A percentile compares a stretch with the other conserved stretches of the same genome.
Evolutionary conservation across 2,329 filamentous ascomycete species (phyloP).

Genomic region (Aspergillus puulaauensis): DNA sequence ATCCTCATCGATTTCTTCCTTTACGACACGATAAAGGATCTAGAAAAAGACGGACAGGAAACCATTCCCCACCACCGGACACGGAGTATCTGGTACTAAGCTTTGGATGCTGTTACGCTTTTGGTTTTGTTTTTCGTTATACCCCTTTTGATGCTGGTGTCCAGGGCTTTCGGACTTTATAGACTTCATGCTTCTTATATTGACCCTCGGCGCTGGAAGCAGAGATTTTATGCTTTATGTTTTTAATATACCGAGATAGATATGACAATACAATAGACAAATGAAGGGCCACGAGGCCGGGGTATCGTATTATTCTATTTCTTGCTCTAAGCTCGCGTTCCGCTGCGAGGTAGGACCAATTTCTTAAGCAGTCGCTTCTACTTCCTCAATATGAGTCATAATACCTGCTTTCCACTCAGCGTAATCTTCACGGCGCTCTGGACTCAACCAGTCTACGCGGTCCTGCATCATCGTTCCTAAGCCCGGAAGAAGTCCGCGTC

Average conservation of each 20-base stretch:
- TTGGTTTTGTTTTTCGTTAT: not conserved
- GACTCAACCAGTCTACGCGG: constrained; percentile 48
- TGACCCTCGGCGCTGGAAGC: constrained; percentile 13
- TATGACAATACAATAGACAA: not conserved
- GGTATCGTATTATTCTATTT: constrained; percentile 11
- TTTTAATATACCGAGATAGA: not conserved
- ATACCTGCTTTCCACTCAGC: constrained; percentile 45
- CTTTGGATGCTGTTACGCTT: not conserved
- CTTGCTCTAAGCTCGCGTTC: not conserved
- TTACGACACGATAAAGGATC: constrained; percentile 89
- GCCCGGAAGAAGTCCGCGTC: constrained; percentile 44
- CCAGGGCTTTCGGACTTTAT: constrained; percentile 6
- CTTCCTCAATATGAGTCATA: constrained; percentile 36
- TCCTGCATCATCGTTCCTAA: constrained; percentile 54
- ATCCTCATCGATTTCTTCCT: constrained; percentile 96
- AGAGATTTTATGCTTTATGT: constrained; percentile 5
- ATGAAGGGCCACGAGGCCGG: not conserved
- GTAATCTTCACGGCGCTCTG: constrained; percentile 44
- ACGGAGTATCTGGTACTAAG: constrained; percentile 88
- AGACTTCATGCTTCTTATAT: constrained; percentile 7
- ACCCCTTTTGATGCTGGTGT: not conserved
- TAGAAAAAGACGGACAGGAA: constrained; percentile 61
- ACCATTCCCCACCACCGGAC: constrained; percentile 81
- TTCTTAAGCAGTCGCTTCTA: constrained; percentile 23
- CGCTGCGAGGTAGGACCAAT: not conserved